Percentiles rank a stretch among this genome's conserved stretches.
These are phyloP conservation scores for Diplodia sapinea DNA, from an alignment of 2,329 filamentous ascomycete species.

Conservation along the genomic window DNA sequence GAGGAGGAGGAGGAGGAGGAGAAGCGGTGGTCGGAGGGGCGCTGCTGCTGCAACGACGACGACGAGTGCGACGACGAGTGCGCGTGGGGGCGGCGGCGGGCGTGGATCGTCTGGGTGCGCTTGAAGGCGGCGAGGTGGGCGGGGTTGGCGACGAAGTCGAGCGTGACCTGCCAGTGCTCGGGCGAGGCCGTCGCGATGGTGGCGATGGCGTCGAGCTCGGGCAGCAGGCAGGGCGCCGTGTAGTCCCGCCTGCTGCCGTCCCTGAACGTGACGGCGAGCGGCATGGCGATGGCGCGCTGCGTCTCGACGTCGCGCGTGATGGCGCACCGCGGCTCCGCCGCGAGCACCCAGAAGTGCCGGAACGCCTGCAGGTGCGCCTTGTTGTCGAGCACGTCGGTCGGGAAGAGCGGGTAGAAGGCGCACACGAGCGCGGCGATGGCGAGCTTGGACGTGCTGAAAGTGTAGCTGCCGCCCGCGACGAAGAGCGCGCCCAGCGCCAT, in stretches of 20 bases:
- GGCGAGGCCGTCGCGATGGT: conserved; percentile 67
- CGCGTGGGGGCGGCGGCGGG: conserved; percentile 66
- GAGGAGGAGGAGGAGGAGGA: conserved; percentile 49
- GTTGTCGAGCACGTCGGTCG: conserved; percentile 88
- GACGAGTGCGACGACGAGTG: conserved; percentile 53
- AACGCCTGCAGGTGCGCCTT: conserved; percentile 94
- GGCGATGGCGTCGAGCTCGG: conserved; percentile 68
- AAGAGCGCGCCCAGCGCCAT: conserved; percentile 91
- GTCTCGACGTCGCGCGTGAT: conserved; percentile 87
- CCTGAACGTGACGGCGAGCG: conserved; percentile 69
- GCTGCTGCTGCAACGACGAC: background rate
- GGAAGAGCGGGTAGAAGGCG: conserved; percentile 93
- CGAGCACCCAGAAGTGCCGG: conserved; percentile 95
- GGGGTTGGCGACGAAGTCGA: conserved; percentile 72
- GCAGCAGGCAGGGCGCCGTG: conserved; percentile 64
- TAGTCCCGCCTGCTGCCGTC: conserved; percentile 45
- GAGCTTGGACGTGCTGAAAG: conserved; percentile 85
- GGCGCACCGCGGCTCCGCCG: conserved; percentile 86
- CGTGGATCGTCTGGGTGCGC: conserved; percentile 73
- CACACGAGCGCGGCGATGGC: conserved; percentile 85
- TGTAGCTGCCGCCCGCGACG: conserved; percentile 88
- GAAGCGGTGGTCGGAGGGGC: conserved; percentile 49
- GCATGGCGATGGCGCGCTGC: conserved; percentile 75
- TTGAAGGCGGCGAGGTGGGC: conserved; percentile 68
- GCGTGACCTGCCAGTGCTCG: conserved; percentile 79